Evolutionary conservation across 1,139 yeast genomes (phyloP).

Genomic region (Lodderomyces jiufengensis): DNA sequence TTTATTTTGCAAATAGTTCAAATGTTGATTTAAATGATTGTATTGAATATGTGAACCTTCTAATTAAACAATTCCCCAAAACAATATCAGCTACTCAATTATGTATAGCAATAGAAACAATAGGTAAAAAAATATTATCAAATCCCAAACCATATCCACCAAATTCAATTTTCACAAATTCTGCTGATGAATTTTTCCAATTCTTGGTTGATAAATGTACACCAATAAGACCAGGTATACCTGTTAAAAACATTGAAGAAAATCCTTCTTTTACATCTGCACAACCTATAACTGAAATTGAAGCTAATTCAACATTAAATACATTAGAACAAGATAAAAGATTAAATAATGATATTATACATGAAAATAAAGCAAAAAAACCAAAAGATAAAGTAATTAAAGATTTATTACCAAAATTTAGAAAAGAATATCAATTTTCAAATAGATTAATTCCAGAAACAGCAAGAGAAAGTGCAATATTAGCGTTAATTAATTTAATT

Average conservation of each 20-base stretch:
- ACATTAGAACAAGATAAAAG: constrained; percentile 23
- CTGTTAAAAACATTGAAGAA: constrained; percentile 17
- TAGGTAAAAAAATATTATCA: constrained; percentile 51
- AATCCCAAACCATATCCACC: constrained; percentile 31
- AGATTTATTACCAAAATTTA: constrained; percentile 19
- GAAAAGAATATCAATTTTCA: constrained; percentile 20
- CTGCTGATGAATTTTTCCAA: constrained; percentile 39
- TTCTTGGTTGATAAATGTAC: constrained; percentile 38
- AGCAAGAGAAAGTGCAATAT: constrained; percentile 49
- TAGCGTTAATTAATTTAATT: constrained; percentile 47
- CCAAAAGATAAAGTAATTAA: constrained; percentile 10
- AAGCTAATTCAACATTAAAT: constrained; percentile 35
- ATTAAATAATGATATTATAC: constrained; percentile 23
- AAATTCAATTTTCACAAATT: constrained; percentile 17
- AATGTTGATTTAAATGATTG: constrained; percentile 26
- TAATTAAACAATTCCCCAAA: constrained; percentile 52
- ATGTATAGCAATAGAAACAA: constrained; percentile 54
- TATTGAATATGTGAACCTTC: constrained; percentile 29
- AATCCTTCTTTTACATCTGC: constrained; percentile 28
- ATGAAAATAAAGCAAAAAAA: constrained; percentile 31
- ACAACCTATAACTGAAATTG: constrained; percentile 37
- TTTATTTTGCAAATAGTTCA: constrained; percentile 33
- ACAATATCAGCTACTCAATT: constrained; percentile 56
- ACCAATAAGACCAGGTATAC: constrained; percentile 28
- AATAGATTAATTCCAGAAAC: constrained; percentile 36